A percentile compares a stretch with the other conserved stretches of the same genome.
phyloP scores from a whole-genome alignment of 805 yeast genomes.

The Candida saitoana region DNA sequence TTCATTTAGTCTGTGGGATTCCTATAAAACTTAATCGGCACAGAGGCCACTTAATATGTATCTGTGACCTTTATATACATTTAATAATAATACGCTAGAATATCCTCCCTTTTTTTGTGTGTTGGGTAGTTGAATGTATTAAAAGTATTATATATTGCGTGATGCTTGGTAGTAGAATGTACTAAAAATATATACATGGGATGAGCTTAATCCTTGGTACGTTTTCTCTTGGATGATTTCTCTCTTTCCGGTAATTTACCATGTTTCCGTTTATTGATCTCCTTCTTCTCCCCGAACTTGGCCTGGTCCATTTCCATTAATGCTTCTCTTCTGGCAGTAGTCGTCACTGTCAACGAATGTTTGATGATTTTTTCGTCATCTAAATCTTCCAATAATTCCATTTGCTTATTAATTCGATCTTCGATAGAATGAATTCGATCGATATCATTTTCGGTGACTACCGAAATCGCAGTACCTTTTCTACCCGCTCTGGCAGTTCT shows the following conservation, averaged over 20 bases:
- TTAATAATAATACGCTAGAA: too few relatives aligned
- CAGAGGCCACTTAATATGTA: too few relatives aligned
- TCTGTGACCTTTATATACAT: too few relatives aligned
- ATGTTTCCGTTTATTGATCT: slow-evolving; percentile 44
- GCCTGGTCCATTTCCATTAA: slow-evolving; percentile 91
- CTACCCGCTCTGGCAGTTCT: slow-evolving; percentile 99
- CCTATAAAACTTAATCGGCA: too few relatives aligned
- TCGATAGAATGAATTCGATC: slow-evolving; percentile 80
- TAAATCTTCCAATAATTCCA: slow-evolving; percentile 69
- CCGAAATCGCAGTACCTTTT: slow-evolving; percentile 74
- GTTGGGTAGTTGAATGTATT: too few relatives aligned
- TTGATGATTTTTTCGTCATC: slow-evolving; percentile 76
- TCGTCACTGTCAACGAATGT: slow-evolving; percentile 61
- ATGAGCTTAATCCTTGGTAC: background rate
- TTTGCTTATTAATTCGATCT: slow-evolving; percentile 71
- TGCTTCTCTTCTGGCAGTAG: slow-evolving; percentile 86
- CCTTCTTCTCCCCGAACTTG: slow-evolving; percentile 72
- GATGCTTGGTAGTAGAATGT: too few relatives aligned
- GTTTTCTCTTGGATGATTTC: slow-evolving; percentile 3
- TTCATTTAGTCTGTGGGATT: too few relatives aligned
- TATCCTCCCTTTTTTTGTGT: too few relatives aligned
- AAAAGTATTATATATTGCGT: too few relatives aligned
- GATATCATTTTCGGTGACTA: slow-evolving; percentile 84
- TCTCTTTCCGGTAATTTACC: slow-evolving; percentile 9
- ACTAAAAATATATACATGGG: too few relatives aligned